Conservation (phyloP, 441 rosid species). For the Kokia cookei region DNA sequence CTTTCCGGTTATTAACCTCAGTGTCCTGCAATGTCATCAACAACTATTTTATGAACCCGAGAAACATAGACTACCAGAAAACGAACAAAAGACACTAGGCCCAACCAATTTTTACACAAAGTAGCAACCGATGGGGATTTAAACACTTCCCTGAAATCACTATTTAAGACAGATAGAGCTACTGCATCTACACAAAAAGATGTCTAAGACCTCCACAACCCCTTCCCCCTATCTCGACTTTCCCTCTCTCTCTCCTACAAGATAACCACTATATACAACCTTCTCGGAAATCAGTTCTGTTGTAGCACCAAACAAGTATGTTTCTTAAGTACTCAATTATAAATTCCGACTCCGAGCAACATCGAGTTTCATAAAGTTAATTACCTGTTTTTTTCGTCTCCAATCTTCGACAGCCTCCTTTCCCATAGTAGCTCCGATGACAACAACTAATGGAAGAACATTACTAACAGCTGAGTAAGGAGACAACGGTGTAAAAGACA, state of each 20-base stretch:
- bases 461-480: slow-evolving; percentile 76
- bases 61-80: neutral
- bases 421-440: slow-evolving; percentile 80
- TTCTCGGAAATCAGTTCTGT: neutral
- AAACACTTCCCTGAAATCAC: neutral
- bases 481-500: slow-evolving; percentile 74
- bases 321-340: neutral
- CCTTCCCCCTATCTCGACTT: neutral
- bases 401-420: slow-evolving; percentile 91
- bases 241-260: neutral
- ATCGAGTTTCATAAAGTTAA: neutral
- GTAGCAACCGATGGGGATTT: neutral
- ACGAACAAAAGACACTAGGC: neutral
- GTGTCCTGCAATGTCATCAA: slow-evolving; percentile 51
- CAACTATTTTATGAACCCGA: neutral
- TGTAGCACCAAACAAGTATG: neutral
- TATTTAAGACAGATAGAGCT: neutral
- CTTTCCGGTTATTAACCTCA: slow-evolving; percentile 67
- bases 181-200: neutral
- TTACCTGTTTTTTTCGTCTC: slow-evolving; percentile 76
- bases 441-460: slow-evolving; percentile 73
- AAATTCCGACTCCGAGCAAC: neutral
- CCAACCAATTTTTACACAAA: neutral
- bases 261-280: neutral
- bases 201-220: neutral